Conservation (phyloP, 2,329 filamentous ascomycete species). For the Cladosporium sphaerospermum region DNA sequence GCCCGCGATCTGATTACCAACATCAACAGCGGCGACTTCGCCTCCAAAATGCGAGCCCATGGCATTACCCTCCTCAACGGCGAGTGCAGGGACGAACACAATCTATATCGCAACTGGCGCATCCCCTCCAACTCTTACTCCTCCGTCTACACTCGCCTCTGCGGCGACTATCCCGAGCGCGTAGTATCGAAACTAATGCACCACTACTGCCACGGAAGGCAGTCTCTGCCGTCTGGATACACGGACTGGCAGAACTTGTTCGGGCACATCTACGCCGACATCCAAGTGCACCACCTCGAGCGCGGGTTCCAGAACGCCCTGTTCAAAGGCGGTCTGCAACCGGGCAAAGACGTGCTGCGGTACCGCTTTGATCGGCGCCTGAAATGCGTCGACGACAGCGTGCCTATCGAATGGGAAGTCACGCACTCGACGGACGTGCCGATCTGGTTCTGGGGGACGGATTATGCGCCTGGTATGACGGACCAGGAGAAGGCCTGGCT, state of each 20-base stretch:
- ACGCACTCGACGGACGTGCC: constrained; percentile 50
- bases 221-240: constrained; percentile 33
- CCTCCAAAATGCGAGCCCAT: constrained; percentile 37
- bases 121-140: constrained; percentile 40
- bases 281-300: constrained; percentile 50
- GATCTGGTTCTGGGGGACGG: constrained; percentile 53
- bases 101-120: constrained; percentile 46
- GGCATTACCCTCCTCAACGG: constrained; percentile 47
- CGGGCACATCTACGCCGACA: constrained; percentile 50
- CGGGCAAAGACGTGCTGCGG: constrained; percentile 42
- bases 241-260: constrained; percentile 48
- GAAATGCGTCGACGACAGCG: constrained; percentile 37
- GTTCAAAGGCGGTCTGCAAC: constrained; percentile 32
- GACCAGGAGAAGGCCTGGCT: constrained; percentile 41
- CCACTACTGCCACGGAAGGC: constrained; percentile 37
- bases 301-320: constrained; percentile 46
- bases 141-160: constrained; percentile 41
- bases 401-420: constrained; percentile 46
- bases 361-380: constrained; percentile 52
- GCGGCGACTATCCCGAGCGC: constrained; percentile 46
- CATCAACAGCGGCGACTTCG: constrained; percentile 46
- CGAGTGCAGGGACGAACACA: constrained; percentile 50
- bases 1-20: constrained; percentile 37
- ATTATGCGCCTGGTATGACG: constrained; percentile 32
- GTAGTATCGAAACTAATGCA: constrained; percentile 40